phyloP scores from a whole-genome alignment of 768 basidiomycete species.

The Rubroboletus pulcherrimus region DNA sequence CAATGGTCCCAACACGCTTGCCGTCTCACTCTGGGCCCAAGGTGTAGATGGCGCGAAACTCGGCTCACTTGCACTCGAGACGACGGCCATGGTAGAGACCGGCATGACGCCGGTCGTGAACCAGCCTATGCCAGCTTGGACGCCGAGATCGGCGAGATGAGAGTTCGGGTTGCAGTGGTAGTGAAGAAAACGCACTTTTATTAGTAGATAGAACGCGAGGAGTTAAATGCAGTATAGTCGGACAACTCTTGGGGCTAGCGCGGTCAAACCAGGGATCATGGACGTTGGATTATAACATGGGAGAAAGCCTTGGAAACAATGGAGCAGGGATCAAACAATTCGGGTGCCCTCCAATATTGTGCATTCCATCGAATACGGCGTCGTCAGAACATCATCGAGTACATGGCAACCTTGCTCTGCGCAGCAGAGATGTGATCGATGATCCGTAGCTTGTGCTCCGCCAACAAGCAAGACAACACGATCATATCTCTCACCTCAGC shows the following conservation, averaged over 20 bases:
- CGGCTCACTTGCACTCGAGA: conserved; percentile 35
- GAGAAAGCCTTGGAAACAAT: too few species aligned
- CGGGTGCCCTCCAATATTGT: too few species aligned
- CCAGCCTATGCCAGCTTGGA: conserved; percentile 28
- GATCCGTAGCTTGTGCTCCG: conserved; percentile 8
- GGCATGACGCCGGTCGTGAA: conserved; percentile 23
- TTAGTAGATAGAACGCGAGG: neutral
- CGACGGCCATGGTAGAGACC: conserved; percentile 31
- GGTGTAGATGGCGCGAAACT: conserved; percentile 40
- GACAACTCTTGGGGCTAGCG: neutral
- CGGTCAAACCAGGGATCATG: too few species aligned
- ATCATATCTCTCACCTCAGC: conserved; percentile 10
- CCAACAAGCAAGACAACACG: conserved; percentile 21
- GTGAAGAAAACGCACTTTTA: neutral
- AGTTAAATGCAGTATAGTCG: neutral
- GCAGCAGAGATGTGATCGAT: neutral
- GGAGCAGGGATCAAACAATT: too few species aligned
- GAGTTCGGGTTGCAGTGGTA: neutral
- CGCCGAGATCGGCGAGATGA: conserved; percentile 16
- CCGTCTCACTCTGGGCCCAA: conserved; percentile 46
- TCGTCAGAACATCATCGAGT: neutral
- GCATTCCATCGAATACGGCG: too few species aligned
- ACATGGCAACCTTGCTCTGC: neutral
- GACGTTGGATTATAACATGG: too few species aligned
- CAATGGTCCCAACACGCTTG: conserved; percentile 44